phyloP scores from a whole-genome alignment of 1,284 basidiomycete species.

The Phellopilus nigrolimitatus region DNA sequence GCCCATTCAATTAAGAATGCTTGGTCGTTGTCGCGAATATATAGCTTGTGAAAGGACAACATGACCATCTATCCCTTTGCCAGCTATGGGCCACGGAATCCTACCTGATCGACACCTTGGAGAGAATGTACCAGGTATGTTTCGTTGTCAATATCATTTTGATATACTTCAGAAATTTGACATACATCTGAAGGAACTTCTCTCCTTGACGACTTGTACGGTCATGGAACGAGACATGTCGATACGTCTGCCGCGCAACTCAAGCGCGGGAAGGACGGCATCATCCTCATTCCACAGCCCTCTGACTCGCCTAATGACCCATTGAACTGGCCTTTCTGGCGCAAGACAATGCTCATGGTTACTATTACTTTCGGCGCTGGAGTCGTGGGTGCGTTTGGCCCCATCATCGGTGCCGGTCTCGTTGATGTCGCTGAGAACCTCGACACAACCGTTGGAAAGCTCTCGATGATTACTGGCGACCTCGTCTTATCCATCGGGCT shows the following conservation, averaged over 20 bases:
- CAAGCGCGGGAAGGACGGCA: slow-evolving; percentile 21
- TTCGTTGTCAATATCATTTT: slow-evolving; percentile 14
- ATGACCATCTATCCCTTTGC: not conserved
- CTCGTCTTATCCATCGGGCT: slow-evolving; percentile 20
- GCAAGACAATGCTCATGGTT: slow-evolving; percentile 21
- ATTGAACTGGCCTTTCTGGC: slow-evolving; percentile 25
- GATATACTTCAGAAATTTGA: slow-evolving; percentile 5
- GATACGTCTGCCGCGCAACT: slow-evolving; percentile 6
- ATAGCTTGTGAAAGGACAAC: too few relatives aligned
- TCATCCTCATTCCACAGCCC: slow-evolving; percentile 25
- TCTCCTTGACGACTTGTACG: slow-evolving; percentile 21
- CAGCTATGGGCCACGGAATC: slow-evolving; percentile 23
- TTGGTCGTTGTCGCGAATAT: too few relatives aligned
- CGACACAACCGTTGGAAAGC: slow-evolving; percentile 12
- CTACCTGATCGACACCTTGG: slow-evolving; percentile 20
- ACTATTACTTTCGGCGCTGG: slow-evolving; percentile 22
- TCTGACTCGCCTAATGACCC: slow-evolving; percentile 24
- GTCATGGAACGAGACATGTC: slow-evolving; percentile 3
- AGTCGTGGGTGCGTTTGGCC: slow-evolving; percentile 22
- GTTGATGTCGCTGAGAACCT: slow-evolving; percentile 21
- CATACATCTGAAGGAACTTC: slow-evolving; percentile 18
- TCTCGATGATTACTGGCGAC: slow-evolving; percentile 23
- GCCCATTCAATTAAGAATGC: too few relatives aligned
- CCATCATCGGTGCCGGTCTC: slow-evolving; percentile 22
- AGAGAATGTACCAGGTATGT: slow-evolving; percentile 24